Evolutionary conservation across 139 green algal species (phyloP).

Genomic region (Eudorina sp.): DNA sequence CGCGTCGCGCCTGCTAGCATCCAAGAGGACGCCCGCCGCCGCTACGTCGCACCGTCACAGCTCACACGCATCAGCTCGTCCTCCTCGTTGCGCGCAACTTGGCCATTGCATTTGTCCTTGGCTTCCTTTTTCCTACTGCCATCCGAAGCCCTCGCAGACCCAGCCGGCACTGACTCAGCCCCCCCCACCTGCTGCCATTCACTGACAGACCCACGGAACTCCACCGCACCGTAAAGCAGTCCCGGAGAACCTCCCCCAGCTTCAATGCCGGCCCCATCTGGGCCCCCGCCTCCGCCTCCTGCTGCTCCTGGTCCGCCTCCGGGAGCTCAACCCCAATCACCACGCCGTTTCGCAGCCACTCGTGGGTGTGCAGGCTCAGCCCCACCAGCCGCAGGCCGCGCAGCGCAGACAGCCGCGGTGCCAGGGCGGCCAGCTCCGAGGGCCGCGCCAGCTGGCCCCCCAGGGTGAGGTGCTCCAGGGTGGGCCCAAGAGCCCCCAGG

Average conservation of each 20-base stretch:
- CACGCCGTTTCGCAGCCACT: neutral
- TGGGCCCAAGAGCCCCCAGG: neutral
- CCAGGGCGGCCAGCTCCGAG: neutral
- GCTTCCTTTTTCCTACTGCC: too few species aligned
- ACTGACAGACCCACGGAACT: too few species aligned
- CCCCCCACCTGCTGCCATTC: too few species aligned
- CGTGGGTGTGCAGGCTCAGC: neutral
- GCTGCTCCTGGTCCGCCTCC: neutral
- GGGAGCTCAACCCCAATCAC: neutral
- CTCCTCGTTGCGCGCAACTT: too few species aligned
- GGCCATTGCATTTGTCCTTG: too few species aligned
- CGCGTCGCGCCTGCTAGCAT: too few species aligned
- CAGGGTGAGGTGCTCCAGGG: neutral
- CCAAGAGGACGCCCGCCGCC: too few species aligned
- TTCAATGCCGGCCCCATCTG: too few species aligned
- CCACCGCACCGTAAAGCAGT: neutral
- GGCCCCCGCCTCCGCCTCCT: neutral
- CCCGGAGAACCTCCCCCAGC: neutral
- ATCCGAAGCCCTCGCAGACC: too few species aligned
- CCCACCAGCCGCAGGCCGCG: neutral
- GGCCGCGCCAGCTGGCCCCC: neutral
- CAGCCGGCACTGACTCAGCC: too few species aligned
- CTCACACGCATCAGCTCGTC: too few species aligned
- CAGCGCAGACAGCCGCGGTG: neutral
- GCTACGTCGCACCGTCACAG: too few species aligned